These are phyloP conservation scores for Tranzscheliella williamsii DNA, from an alignment of 1,284 basidiomycete species.

Conservation along the genomic window DNA sequence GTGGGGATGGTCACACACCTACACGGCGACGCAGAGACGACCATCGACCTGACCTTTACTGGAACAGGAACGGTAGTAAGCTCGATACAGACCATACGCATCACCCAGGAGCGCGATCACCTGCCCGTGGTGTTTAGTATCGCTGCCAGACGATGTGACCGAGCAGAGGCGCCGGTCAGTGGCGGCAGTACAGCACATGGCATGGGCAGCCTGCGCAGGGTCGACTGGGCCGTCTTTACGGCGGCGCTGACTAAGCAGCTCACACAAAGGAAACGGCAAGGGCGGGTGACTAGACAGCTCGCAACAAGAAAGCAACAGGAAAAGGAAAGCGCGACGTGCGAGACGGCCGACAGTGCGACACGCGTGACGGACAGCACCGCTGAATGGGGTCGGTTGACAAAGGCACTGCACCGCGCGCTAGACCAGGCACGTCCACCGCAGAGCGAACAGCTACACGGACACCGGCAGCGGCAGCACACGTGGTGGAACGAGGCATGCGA, in stretches of 20 bases:
- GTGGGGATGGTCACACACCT: not conserved
- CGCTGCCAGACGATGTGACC: not conserved
- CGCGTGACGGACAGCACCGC: not conserved
- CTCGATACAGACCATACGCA: not conserved
- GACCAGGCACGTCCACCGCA: not conserved
- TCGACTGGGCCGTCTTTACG: not conserved
- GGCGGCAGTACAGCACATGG: not conserved
- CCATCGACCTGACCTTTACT: not conserved
- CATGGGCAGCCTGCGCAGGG: not conserved
- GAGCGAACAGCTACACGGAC: not conserved
- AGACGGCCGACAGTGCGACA: no score
- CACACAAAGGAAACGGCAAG: no score
- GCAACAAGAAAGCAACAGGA: no score
- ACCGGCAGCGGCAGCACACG: not conserved
- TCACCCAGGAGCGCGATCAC: not conserved
- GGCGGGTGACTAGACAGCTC: no score
- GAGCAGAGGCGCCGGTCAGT: not conserved
- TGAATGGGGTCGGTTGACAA: not conserved
- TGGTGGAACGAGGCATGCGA: not conserved
- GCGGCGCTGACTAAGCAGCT: not conserved
- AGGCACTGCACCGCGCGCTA: not conserved
- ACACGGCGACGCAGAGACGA: not conserved
- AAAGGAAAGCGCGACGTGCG: no score
- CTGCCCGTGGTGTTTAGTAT: not conserved
- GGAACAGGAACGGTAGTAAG: not conserved